These are phyloP conservation scores for Exobasidium rhododendri DNA, from an alignment of 1,284 basidiomycete genomes.

Conservation along the genomic window DNA sequence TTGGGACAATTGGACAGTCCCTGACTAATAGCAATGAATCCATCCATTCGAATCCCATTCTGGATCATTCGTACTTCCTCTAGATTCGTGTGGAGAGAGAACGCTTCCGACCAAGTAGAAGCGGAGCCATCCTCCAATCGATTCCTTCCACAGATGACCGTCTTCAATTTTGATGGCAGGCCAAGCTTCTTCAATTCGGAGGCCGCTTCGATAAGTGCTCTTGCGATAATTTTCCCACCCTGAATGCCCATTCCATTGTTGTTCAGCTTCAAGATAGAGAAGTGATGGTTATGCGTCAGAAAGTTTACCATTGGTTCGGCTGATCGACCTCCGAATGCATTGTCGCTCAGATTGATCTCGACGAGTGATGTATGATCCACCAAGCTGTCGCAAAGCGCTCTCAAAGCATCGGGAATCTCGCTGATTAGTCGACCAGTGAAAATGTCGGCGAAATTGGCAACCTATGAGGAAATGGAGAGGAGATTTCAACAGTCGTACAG, in stretches of 20 bases:
- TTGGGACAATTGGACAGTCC: conserved; percentile 70
- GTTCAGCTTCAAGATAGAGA: conserved; percentile 86
- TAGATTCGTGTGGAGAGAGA: conserved; percentile 73
- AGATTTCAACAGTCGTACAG: background rate
- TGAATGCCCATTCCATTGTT: conserved; percentile 96
- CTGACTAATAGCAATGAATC: conserved; percentile 73
- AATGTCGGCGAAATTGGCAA: conserved; percentile 94
- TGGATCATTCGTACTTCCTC: conserved; percentile 88
- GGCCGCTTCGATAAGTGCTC: conserved; percentile 77
- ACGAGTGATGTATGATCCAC: conserved; percentile 74
- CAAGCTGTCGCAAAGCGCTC: conserved; percentile 82
- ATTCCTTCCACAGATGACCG: conserved; percentile 89
- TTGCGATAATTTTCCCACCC: conserved; percentile 80
- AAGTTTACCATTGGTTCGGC: conserved; percentile 92
- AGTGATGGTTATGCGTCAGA: conserved; percentile 57
- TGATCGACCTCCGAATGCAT: conserved; percentile 92
- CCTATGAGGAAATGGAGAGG: conserved; percentile 58
- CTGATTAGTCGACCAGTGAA: conserved; percentile 94
- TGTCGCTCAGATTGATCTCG: conserved; percentile 89
- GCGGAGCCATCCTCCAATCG: conserved; percentile 89
- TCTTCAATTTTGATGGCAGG: conserved; percentile 69
- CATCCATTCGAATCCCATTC: conserved; percentile 94
- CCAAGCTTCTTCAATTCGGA: conserved; percentile 67
- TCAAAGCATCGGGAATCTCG: conserved; percentile 87
- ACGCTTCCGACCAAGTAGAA: conserved; percentile 77